A percentile compares a stretch with the other conserved stretches of the same genome.
Evolutionary conservation across 345 rosid species (phyloP).

Genomic region (Dimocarpus longan): DNA sequence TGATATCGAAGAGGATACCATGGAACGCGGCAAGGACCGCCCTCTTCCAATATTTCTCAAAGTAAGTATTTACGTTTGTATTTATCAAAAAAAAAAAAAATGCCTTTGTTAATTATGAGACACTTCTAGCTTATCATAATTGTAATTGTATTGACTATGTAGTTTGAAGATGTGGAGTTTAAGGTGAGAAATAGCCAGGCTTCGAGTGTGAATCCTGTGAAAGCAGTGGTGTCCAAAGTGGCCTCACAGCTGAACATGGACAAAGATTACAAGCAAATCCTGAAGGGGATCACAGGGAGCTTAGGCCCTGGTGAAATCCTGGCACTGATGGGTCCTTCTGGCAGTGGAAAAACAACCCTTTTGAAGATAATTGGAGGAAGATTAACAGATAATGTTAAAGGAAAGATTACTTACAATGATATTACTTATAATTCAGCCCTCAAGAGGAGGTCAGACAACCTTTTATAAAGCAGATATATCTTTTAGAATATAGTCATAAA

Average conservation of each 20-base stretch:
- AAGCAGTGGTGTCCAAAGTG: constrained; percentile 68
- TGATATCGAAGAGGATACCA: constrained; percentile 54
- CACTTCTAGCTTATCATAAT: too few relatives aligned
- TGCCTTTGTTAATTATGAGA: too few relatives aligned
- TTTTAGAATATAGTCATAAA: not conserved
- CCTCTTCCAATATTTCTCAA: constrained; percentile 91
- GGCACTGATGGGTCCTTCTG: constrained; percentile 98
- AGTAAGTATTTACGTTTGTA: constrained; percentile 35
- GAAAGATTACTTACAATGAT: constrained; percentile 81
- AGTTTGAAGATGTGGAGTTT: constrained; percentile 92
- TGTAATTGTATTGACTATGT: constrained; percentile 13
- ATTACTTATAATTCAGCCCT: constrained; percentile 67
- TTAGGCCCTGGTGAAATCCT: constrained; percentile 92
- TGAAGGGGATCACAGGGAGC: constrained; percentile 89
- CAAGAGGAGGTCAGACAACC: constrained; percentile 61
- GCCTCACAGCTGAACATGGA: constrained; percentile 55
- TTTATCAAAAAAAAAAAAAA: not conserved
- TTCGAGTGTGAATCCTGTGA: constrained; percentile 54
- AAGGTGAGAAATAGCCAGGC: constrained; percentile 56
- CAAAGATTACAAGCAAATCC: constrained; percentile 70
- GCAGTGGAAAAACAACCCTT: constrained; percentile 94
- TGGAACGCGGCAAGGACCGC: constrained; percentile 42
- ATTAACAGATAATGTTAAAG: constrained; percentile 63
- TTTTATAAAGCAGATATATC: not conserved
- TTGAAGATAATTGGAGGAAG: constrained; percentile 91